Conservation (phyloP, 225 moss, liverwort and hornwort genomes). For the Bryoerythrophyllum caledonicum region DNA sequence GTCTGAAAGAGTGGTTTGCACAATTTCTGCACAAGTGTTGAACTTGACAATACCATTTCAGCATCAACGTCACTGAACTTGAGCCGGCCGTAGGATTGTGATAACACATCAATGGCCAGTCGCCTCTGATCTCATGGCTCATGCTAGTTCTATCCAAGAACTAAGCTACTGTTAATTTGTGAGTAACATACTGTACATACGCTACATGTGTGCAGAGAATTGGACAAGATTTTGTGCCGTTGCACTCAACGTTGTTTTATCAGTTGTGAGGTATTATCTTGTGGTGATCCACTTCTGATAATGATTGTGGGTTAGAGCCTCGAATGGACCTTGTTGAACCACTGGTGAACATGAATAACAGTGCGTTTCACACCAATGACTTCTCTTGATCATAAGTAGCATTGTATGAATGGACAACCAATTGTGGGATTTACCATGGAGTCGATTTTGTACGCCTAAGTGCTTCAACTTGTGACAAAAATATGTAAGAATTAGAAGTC, state of each 20-base stretch:
- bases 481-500: too few species aligned
- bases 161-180: not conserved
- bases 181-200: not conserved
- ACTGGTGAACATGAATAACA: not conserved
- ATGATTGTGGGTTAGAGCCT: not conserved
- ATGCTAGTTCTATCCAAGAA: not conserved
- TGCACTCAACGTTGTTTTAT: not conserved
- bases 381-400: too few species aligned
- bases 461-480: too few species aligned
- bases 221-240: not conserved
- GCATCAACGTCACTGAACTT: not conserved
- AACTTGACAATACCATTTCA: not conserved
- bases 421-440: too few species aligned
- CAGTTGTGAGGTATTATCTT: not conserved
- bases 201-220: not conserved
- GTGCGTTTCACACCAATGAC: not conserved
- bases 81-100: constrained; percentile 6
- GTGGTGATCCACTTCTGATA: not conserved
- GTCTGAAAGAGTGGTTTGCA: constrained; percentile 3
- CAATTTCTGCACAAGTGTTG: constrained; percentile 3
- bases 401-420: too few species aligned
- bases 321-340: not conserved
- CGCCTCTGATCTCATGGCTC: not conserved
- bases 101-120: not conserved
- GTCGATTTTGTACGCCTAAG: too few species aligned